Conservation (phyloP, 306 rosid genomes). For the Quercus bicolor region DNA sequence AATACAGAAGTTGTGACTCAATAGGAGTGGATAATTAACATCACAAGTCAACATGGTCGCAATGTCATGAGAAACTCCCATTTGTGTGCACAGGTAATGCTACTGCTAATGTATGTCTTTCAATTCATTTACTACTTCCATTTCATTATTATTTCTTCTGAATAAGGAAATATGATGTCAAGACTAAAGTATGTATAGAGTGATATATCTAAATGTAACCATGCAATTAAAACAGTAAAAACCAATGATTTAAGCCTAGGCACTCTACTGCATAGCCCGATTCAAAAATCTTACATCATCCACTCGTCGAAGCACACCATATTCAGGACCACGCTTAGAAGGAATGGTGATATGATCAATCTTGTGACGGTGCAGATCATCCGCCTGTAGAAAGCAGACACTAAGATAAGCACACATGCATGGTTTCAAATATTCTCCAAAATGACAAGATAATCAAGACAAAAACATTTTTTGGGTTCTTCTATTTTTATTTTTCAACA, state of each 20-base stretch:
- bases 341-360: slow-evolving; percentile 92
- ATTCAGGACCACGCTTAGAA: slow-evolving; percentile 62
- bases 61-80: background rate
- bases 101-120: background rate
- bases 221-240: background rate
- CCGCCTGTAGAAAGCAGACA: slow-evolving; percentile 45
- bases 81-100: background rate
- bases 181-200: background rate
- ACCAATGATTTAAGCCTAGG: background rate
- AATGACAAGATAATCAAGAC: background rate
- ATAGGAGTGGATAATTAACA: background rate
- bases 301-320: slow-evolving; percentile 76
- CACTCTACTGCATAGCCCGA: slow-evolving; percentile 6
- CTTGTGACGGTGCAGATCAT: slow-evolving; percentile 93
- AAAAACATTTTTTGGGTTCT: background rate
- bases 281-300: slow-evolving; percentile 67
- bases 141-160: background rate
- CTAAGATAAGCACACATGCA: slow-evolving; percentile 21
- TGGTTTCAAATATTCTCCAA: background rate
- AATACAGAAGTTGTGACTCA: background rate
- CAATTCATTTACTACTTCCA: background rate
- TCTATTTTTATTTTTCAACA: background rate
- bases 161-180: background rate
- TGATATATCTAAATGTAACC: too few species aligned
- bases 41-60: background rate